Evolutionary conservation across 2,329 filamentous ascomycete genomes (phyloP), one percentile per base, ranked within the genome.

Genomic region (Sporothrix schenckii): DNA sequence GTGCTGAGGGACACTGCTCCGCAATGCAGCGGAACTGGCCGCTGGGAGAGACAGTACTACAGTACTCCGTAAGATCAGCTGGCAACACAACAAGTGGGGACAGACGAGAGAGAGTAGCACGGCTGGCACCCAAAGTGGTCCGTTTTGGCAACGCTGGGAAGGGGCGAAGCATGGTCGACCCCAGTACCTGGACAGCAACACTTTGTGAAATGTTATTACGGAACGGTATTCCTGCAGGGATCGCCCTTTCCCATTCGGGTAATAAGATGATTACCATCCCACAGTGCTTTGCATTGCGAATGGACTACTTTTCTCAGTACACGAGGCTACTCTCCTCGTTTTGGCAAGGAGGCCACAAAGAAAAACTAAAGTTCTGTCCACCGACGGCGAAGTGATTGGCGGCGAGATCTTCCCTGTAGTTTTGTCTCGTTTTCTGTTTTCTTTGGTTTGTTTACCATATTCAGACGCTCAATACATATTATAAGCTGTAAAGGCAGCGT

Each of bases 241-340:
- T 54, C 5, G 65, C 3, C 65, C 50, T 30, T 67, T 67, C 65
- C 65, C 7, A 67, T 54, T 44, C 30, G 50, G 65, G 65, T 54
- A 41, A 67, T 56, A 67, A 54, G 50, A 56, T 56, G 50, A 39
- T 66, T 27, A 49, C 49, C 27, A n/a, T 34, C 30, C 30, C 30
- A 4, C 30, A 34, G 6, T 34, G 30, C 30, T 34, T 34, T 24
- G 30, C 30, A 34, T 6, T 34, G 30, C 30, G 30, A 34, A 6
- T 34, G 4, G 4, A 6, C 4, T 34, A 34, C 30, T 34, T 34
- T 34, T 30, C 21, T 16, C n/a, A 24, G 53, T 58, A 44, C 11
- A 34, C 34, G 34, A 34, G 34, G 34, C 34, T 9, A 34, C 34
- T 34, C 34, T 5, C 7, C 34, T 34, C 34, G 34, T 34, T 34